Evolutionary conservation across 306 rosid genomes (phyloP).

Genomic region (peach (Prunus persica)): Prunus_persica_NCBIv2 NC_034015.1:20541001-20541500

Average conservation of each 20-base stretch:
- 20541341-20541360: conserved; percentile 77
- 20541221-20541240: conserved; percentile 94
- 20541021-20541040: conserved; percentile 84
- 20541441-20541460: conserved; percentile 11
- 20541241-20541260: conserved; percentile 96
- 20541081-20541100: background rate
- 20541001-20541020: conserved; percentile 87
- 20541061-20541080: background rate
- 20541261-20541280: conserved; percentile 92
- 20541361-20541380: conserved; percentile 20
- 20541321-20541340: conserved; percentile 93
- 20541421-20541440: background rate
- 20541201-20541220: conserved; percentile 94
- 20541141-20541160: background rate
- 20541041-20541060: conserved; percentile 22
- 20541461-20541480: background rate
- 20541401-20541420: background rate
- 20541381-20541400: conserved; percentile 2
- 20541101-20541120: background rate
- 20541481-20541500: background rate
- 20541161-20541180: conserved; percentile 42
- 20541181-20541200: conserved; percentile 97
- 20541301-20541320: conserved; percentile 89
- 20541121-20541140: background rate
- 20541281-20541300: conserved; percentile 88